Conservation (phyloP, 2,329 filamentous ascomycete genomes). For the Dichotomopilus funicola region DNA sequence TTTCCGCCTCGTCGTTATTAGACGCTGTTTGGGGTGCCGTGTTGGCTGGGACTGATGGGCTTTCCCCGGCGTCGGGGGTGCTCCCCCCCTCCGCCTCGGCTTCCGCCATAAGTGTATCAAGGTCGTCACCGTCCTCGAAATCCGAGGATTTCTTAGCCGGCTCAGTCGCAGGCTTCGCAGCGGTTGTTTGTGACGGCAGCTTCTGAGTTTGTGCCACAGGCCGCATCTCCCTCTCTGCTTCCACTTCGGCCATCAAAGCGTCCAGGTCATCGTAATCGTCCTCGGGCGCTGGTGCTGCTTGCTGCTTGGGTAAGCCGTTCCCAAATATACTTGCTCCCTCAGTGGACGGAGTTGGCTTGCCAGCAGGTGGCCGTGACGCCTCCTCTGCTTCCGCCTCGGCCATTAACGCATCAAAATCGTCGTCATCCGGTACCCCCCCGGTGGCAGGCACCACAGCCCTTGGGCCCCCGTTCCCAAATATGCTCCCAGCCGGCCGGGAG, state of each 20-base stretch:
- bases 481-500: neutral
- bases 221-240: neutral
- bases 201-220: neutral
- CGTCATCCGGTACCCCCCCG: constrained; percentile 23
- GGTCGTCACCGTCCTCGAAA: constrained; percentile 27
- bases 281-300: neutral
- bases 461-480: constrained; percentile 12
- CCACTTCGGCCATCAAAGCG: constrained; percentile 28
- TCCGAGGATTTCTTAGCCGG: constrained; percentile 4
- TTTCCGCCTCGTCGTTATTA: constrained; percentile 58
- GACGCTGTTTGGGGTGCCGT: constrained; percentile 16
- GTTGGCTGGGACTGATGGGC: neutral
- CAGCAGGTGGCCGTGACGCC: constrained; percentile 14
- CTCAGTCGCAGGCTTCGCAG: neutral
- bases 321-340: constrained; percentile 15
- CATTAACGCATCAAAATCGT: constrained; percentile 33
- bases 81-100: constrained; percentile 21
- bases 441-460: constrained; percentile 5
- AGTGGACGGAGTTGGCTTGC: constrained; percentile 11
- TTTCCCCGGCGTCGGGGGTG: neutral
- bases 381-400: constrained; percentile 30
- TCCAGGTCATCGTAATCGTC: constrained; percentile 31
- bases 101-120: constrained; percentile 31
- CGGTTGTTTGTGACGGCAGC: neutral
- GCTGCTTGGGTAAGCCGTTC: constrained; percentile 8